Base-by-base conservation (phyloP, 2,329 filamentous ascomycete species). In the Ophiognomonia clavigignenti-juglandacearum region DNA sequence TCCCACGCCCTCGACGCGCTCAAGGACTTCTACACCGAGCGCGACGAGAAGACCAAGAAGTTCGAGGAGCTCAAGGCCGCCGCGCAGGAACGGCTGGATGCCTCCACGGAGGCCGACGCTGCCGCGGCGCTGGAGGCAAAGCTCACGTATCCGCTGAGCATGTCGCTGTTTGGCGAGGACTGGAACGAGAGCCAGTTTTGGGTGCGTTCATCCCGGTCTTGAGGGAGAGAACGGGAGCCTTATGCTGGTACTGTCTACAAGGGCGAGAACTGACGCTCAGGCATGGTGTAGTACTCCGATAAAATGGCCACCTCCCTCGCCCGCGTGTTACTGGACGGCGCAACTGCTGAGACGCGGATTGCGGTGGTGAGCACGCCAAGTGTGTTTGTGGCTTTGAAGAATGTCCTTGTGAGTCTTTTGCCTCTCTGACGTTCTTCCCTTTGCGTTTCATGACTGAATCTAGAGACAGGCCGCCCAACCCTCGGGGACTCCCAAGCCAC, bases 141-240 rank as follows among this genome's bases (percentile, higher is more conserved):
- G 46, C 46, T 51, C 16, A 43, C 55, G 27, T 55, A 53, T 26
- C 61, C 63, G 32, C 52, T 77, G 45, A 71, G 68, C 14, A 92
- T 92, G 78, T 80, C 86, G 24, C 70, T 77, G 1, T 93, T 92
- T 58, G 73, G 74, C 1, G 88, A 92, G 65, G 84, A 92, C 64
- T 93, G 88, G 88, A 88, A 91, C 59, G 78, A 85, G 59, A 85
- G 80, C 52, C 87, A 92, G 65, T 93, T 93, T 59, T 93, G 88
- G 87, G 83, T 87, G 71, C 32, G 72, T 61, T n/a, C n/a, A n/a
- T n/a, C n/a, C n/a, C n/a, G n/a, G n/a, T n/a, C n/a, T n/a, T n/a
- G n/a, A n/a, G n/a, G n/a, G n/a, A n/a, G n/a, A n/a, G n/a, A n/a
- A n/a, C n/a, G n/a, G n/a, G n/a, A n/a, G n/a, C n/a, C n/a, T n/a